phyloP scores from a whole-genome alignment of 768 basidiomycete species.

The Russula foetens region DNA sequence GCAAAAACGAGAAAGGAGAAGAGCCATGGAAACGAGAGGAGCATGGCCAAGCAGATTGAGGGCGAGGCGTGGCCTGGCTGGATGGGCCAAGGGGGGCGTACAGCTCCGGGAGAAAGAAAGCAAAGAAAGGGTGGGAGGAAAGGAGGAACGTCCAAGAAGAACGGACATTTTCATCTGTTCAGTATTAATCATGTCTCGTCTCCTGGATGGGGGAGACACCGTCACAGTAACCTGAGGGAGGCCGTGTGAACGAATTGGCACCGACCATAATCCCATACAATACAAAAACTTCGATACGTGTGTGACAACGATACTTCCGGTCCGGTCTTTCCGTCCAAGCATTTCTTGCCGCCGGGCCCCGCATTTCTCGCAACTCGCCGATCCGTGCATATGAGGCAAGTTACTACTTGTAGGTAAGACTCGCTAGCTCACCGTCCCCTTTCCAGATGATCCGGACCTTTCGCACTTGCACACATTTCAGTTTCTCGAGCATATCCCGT shows the following conservation, averaged over 20 bases:
- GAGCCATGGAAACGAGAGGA: conserved; percentile 4
- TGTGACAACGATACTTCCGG: background rate
- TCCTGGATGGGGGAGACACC: background rate
- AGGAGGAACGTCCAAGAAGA: background rate
- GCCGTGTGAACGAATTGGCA: too few relatives aligned
- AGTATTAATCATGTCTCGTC: background rate
- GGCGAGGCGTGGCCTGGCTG: background rate
- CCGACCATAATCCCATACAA: too few relatives aligned
- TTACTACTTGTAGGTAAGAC: too few relatives aligned
- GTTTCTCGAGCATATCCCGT: background rate
- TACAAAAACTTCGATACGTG: background rate
- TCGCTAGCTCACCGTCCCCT: conserved; percentile 2
- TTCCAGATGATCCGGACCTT: conserved; percentile 18
- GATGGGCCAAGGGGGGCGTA: background rate
- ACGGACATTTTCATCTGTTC: background rate
- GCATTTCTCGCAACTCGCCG: too few relatives aligned
- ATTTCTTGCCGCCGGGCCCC: background rate
- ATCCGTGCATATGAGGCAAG: too few relatives aligned
- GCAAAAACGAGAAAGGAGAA: conserved; percentile 19
- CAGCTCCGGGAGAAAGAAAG: background rate
- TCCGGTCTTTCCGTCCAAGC: background rate
- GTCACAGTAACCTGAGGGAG: background rate
- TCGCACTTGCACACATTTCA: background rate
- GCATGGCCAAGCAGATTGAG: conserved; percentile 5
- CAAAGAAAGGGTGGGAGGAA: background rate